Percentiles rank a stretch among this genome's conserved stretches.
Evolutionary conservation across 2,329 filamentous ascomycete species (phyloP).

Genomic region (Hypoxylon sp.): DNA sequence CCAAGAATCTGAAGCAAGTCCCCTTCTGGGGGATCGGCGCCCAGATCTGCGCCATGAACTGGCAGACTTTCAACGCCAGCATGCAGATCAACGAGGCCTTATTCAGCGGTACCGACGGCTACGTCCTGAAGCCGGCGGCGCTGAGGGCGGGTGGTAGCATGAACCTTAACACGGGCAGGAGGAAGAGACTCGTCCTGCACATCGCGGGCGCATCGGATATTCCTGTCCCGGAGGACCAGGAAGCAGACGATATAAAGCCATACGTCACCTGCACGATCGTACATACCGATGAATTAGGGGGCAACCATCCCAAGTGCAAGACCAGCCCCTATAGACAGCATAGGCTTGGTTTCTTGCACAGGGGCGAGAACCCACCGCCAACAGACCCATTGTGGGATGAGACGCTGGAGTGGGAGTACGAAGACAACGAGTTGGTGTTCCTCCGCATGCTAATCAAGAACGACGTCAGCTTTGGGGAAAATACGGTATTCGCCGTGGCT

Average conservation of each 20-base stretch:
- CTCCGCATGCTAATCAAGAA: conserved; percentile 76
- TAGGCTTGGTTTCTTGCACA: conserved; percentile 69
- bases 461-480: conserved; percentile 73
- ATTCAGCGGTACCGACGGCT: conserved; percentile 75
- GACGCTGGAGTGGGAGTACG: conserved; percentile 76
- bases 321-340: conserved; percentile 73
- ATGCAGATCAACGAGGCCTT: conserved; percentile 79
- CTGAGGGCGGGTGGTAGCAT: conserved; percentile 70
- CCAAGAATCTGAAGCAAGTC: conserved; percentile 73
- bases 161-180: conserved; percentile 61
- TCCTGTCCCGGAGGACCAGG: conserved; percentile 66
- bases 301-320: conserved; percentile 71
- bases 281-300: conserved; percentile 67
- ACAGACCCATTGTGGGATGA: conserved; percentile 78
- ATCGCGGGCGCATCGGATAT: conserved; percentile 75
- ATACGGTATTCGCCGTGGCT: conserved; percentile 73
- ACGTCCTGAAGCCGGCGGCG: conserved; percentile 74
- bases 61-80: conserved; percentile 76
- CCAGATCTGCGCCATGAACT: conserved; percentile 79
- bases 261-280: conserved; percentile 77
- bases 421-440: conserved; percentile 76
- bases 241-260: conserved; percentile 69
- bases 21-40: conserved; percentile 77
- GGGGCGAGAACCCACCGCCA: conserved; percentile 69
- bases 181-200: conserved; percentile 68